Evolutionary conservation across 441 rosid species (phyloP).

Genomic region (Erysimum pusillum): DNA sequence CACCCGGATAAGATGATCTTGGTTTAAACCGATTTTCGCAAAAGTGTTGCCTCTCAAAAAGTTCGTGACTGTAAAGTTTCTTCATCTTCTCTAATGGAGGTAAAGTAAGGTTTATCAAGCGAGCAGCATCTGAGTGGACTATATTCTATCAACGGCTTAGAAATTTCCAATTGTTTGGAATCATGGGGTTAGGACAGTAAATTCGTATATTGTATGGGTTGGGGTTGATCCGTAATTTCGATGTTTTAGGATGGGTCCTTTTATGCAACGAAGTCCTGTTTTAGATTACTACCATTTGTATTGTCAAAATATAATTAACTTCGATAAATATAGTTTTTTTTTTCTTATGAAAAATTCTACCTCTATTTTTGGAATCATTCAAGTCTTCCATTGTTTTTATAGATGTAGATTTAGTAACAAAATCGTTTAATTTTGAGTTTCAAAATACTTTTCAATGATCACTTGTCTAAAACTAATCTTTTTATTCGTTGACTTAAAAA

Average conservation of each 20-base stretch:
- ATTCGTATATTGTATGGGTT: slow-evolving; percentile 12
- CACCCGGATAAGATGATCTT: slow-evolving; percentile 62
- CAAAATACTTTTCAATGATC: background rate
- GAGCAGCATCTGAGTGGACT: slow-evolving; percentile 32
- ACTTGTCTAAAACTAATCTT: slow-evolving; percentile 5
- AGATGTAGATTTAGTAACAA: background rate
- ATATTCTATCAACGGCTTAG: slow-evolving; percentile 27
- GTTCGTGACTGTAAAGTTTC: slow-evolving; percentile 26
- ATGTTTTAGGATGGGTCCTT: slow-evolving; percentile 28
- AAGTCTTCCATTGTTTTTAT: background rate
- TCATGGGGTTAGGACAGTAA: slow-evolving; percentile 1
- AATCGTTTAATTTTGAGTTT: background rate
- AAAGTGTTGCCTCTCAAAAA: slow-evolving; percentile 1
- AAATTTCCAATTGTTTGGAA: background rate
- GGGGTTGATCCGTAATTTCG: slow-evolving; percentile 1
- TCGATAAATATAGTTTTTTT: slow-evolving; percentile 1
- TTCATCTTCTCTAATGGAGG: slow-evolving; percentile 16
- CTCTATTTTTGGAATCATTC: slow-evolving; percentile 20
- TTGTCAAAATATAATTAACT: slow-evolving; percentile 7
- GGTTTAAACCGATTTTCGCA: slow-evolving; percentile 17
- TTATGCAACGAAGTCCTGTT: slow-evolving; percentile 27
- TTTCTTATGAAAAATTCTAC: background rate
- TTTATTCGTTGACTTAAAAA: slow-evolving; percentile 1
- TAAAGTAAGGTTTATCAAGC: background rate
- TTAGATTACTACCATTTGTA: slow-evolving; percentile 30